A percentile compares a stretch with the other conserved stretches of the same genome.
These are phyloP conservation scores for Ilyonectria sp. DNA, from an alignment of 2,329 filamentous ascomycete species.

Conservation along the genomic window DNA sequence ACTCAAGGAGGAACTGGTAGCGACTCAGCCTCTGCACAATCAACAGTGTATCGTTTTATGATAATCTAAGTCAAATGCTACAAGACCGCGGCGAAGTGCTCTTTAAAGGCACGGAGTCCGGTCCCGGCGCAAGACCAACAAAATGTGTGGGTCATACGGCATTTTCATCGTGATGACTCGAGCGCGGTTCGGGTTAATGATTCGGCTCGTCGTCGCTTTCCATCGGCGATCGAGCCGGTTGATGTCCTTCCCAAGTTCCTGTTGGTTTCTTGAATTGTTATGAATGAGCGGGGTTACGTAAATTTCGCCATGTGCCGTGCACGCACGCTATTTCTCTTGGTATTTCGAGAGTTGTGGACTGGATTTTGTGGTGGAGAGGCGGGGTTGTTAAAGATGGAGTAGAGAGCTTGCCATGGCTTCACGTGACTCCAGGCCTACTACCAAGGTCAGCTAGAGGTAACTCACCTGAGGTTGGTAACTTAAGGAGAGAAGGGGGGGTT, in stretches of 20 bases:
- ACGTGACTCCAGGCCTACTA: neutral
- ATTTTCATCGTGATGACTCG: neutral
- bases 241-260: conserved; percentile 1
- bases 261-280: conserved; percentile 4
- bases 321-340: conserved; percentile 11
- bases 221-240: conserved; percentile 10
- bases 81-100: neutral
- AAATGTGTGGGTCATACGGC: conserved; percentile 2
- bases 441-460: neutral
- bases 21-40: neutral
- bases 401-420: neutral
- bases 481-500: too few species aligned
- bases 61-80: neutral
- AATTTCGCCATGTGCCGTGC: neutral
- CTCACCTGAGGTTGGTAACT: too few species aligned
- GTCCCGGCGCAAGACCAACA: conserved; percentile 9
- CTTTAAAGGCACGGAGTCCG: conserved; percentile 1
- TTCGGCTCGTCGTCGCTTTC: conserved; percentile 2
- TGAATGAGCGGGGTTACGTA: conserved; percentile 4
- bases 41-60: neutral
- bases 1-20: neutral
- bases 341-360: conserved; percentile 14
- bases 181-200: conserved; percentile 4
- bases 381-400: neutral
- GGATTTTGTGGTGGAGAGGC: conserved; percentile 5